Percentiles rank a stretch among this genome's conserved stretches.
Conservation (phyloP, 441 rosid species). For the Kokia cookei region DNA sequence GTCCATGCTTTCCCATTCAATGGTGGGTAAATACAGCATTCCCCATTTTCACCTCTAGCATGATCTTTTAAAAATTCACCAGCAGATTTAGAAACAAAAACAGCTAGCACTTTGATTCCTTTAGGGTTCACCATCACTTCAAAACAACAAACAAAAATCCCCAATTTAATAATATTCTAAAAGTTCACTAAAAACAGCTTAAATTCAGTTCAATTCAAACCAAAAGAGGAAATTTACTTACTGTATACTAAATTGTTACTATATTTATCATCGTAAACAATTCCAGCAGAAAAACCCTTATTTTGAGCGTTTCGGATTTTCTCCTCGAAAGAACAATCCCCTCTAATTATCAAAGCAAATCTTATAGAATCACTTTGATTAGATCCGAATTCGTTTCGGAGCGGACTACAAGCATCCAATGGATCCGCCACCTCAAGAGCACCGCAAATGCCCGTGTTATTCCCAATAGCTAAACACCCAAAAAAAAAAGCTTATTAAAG, state of each 20-base stretch:
- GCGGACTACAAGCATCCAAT: slow-evolving; percentile 47
- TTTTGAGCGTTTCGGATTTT: slow-evolving; percentile 53
- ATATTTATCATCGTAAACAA: slow-evolving; percentile 53
- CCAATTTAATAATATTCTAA: not conserved
- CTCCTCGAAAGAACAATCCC: slow-evolving; percentile 60
- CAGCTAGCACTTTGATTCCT: slow-evolving; percentile 44
- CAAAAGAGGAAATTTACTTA: slow-evolving; percentile 21
- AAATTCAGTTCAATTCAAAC: not conserved
- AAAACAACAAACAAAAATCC: slow-evolving; percentile 3
- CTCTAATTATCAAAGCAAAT: slow-evolving; percentile 56
- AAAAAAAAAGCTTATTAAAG: not conserved
- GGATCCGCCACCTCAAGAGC: slow-evolving; percentile 52
- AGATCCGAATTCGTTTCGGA: slow-evolving; percentile 19
- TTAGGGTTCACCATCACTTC: slow-evolving; percentile 64
- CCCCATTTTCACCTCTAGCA: slow-evolving; percentile 39
- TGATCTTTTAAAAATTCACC: slow-evolving; percentile 46
- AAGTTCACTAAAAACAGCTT: not conserved
- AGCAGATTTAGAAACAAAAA: slow-evolving; percentile 50
- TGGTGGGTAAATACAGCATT: slow-evolving; percentile 57
- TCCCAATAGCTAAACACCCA: slow-evolving; percentile 25
- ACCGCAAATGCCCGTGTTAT: slow-evolving; percentile 50
- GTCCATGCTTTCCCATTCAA: slow-evolving; percentile 48
- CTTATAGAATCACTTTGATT: slow-evolving; percentile 23
- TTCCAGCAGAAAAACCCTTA: slow-evolving; percentile 50
- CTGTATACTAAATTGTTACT: slow-evolving; percentile 54